Percentiles rank a stretch among this genome's conserved stretches.
Conservation (phyloP, 208 protist species). For the Borovskyia barvae region DNA sequence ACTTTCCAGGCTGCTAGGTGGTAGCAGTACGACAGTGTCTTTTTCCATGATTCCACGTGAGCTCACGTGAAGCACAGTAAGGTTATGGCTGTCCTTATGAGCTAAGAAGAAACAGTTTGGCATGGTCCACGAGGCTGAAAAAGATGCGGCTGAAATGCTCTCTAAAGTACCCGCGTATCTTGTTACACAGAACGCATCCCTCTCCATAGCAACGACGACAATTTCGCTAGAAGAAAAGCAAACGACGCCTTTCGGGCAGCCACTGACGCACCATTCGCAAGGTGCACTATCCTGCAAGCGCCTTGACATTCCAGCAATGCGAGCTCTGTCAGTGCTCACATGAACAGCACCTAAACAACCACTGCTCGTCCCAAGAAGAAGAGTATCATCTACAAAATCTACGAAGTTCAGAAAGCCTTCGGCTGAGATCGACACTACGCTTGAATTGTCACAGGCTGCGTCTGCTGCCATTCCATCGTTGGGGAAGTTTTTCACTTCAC, state of each 20-base stretch:
- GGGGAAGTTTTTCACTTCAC: constrained; percentile 22
- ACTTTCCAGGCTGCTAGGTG: neutral
- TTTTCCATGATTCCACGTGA: neutral
- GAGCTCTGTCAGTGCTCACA: constrained; percentile 4
- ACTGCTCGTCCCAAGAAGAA: constrained; percentile 21
- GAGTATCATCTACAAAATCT: constrained; percentile 15
- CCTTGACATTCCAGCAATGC: neutral
- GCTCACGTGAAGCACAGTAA: constrained; percentile 8
- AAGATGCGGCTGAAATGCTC: neutral
- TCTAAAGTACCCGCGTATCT: neutral
- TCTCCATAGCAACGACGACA: neutral
- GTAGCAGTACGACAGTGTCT: constrained; percentile 1
- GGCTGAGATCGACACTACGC: constrained; percentile 7
- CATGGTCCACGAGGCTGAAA: neutral
- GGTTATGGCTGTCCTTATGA: neutral
- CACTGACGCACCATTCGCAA: constrained; percentile 4
- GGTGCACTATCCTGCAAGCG: constrained; percentile 3
- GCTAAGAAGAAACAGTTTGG: constrained; percentile 7
- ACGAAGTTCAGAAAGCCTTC: constrained; percentile 12
- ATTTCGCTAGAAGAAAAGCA: constrained; percentile 2
- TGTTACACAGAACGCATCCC: neutral
- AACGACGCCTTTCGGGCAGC: neutral
- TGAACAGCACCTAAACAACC: constrained; percentile 21
- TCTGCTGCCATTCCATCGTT: neutral
- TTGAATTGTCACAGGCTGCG: neutral